Evolutionary conservation across 768 basidiomycete genomes (phyloP), one percentile per base, ranked within the genome.

Genomic region (Floccularia luteovirens): DNA sequence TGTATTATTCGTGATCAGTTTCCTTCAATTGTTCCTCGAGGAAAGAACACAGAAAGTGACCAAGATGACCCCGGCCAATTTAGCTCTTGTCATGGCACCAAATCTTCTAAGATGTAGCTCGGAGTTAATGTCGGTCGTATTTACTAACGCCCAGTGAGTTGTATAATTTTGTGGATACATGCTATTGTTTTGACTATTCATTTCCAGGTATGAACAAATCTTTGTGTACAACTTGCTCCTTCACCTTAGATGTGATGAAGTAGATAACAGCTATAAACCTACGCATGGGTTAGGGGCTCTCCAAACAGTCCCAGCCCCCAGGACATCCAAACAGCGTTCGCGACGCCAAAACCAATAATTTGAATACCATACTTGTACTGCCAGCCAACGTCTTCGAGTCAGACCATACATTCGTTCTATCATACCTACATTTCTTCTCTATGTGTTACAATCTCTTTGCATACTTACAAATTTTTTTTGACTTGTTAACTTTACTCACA

Each of bases 1-100:
- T 6, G 71, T 94, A 10, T 59, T 92, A 39, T 94, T 93, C 56
- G 75, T 92, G 19, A 69, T 96, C 59, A 91, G 86, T 63, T 94
- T 96, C 63, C 60, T 93, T 36, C 91, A 94, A 64, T 62, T 90
- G 38, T 96, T 96, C 64, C 60, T 91, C 38, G 82, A 85, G 35
- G 83, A 88, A 31, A 74, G 75, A 48, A 79, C 86, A 14, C 75
- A 87, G 47, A 63, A 58, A 10, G 59, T 69, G 33, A 91, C 89
- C 30, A 90, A 93, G 63, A 94, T 93, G 91, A 93, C 89, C 2
- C 75, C 85, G 8, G 79, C 79, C 25, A 92, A 91, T 57, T 62
- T 94, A 45, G 89, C 91, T 6, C 63, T 93, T 12, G 89, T 96
- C 14, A 86, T 96, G 81, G 89, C 91, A 1, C 91, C 91, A 5